These are phyloP conservation scores for Aulographum hederae DNA, from an alignment of 2,329 filamentous ascomycete genomes.

Conservation along the genomic window DNA sequence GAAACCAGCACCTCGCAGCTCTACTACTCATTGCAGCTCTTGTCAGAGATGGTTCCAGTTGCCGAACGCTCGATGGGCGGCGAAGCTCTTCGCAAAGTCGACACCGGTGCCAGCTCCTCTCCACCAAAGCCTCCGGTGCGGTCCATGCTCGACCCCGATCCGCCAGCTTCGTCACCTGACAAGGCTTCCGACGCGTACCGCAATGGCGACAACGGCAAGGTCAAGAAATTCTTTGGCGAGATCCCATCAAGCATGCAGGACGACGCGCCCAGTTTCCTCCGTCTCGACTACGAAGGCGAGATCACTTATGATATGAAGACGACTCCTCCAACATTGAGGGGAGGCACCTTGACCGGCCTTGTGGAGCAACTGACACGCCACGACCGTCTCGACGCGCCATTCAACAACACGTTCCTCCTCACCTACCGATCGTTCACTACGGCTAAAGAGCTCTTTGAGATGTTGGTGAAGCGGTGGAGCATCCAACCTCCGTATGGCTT, in stretches of 20 bases:
- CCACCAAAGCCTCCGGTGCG: background rate
- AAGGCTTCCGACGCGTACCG: background rate
- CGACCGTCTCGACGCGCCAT: slow-evolving; percentile 84
- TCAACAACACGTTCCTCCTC: slow-evolving; percentile 94
- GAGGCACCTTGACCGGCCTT: slow-evolving; percentile 71
- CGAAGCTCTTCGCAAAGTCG: slow-evolving; percentile 1
- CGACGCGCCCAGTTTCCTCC: slow-evolving; percentile 68
- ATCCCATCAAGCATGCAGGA: slow-evolving; percentile 38
- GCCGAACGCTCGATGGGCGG: slow-evolving; percentile 13
- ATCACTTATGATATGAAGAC: slow-evolving; percentile 76
- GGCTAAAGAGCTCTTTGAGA: slow-evolving; percentile 77
- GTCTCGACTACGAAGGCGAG: slow-evolving; percentile 73
- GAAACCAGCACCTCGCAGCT: slow-evolving; percentile 78
- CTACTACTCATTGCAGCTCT: slow-evolving; percentile 68
- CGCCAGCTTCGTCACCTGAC: background rate
- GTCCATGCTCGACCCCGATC: background rate
- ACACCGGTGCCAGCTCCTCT: background rate
- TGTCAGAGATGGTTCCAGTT: slow-evolving; percentile 59
- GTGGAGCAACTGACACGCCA: slow-evolving; percentile 93
- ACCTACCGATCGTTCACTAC: slow-evolving; percentile 93
- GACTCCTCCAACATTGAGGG: slow-evolving; percentile 61
- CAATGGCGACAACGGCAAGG: slow-evolving; percentile 26
- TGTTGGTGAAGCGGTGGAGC: slow-evolving; percentile 78
- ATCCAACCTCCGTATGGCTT: slow-evolving; percentile 81
- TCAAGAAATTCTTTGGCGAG: slow-evolving; percentile 33